Evolutionary conservation across 1,284 basidiomycete species (phyloP).

Genomic region (Bondarzewia mesenterica): DNA sequence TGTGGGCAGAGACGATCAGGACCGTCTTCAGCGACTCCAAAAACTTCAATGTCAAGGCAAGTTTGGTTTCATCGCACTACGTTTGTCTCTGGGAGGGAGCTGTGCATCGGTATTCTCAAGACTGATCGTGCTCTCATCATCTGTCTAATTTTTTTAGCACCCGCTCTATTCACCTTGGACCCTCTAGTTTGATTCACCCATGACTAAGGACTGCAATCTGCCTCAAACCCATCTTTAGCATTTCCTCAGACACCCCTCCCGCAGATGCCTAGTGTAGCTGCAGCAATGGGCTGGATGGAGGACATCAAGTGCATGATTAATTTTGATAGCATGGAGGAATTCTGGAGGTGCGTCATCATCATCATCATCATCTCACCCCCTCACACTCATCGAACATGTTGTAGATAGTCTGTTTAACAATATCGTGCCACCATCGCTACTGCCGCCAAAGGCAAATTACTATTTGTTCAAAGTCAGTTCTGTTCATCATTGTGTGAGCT

Average conservation of each 20-base stretch:
- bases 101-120: no score
- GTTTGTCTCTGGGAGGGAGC: no score
- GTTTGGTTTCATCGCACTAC: no score
- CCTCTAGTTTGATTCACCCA: slow-evolving; percentile 93
- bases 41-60: slow-evolving; percentile 88
- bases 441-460: slow-evolving; percentile 96
- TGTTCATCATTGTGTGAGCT: background rate
- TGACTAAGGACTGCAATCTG: slow-evolving; percentile 79
- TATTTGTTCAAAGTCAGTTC: slow-evolving; percentile 87
- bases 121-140: no score
- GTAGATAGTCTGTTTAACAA: slow-evolving; percentile 84
- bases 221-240: slow-evolving; percentile 79
- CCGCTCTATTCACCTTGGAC: slow-evolving; percentile 93
- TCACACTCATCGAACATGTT: background rate
- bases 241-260: slow-evolving; percentile 69
- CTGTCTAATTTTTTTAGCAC: slow-evolving; percentile 40
- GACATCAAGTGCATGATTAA: slow-evolving; percentile 91
- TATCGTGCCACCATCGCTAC: slow-evolving; percentile 90
- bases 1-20: slow-evolving; percentile 73
- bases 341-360: slow-evolving; percentile 74
- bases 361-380: slow-evolving; percentile 7
- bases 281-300: slow-evolving; percentile 91
- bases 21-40: slow-evolving; percentile 88
- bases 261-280: slow-evolving; percentile 56
- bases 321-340: slow-evolving; percentile 94